Percentiles rank a stretch among this genome's conserved stretches.
Conservation (phyloP, 441 rosid genomes). For the Theobroma grandiflorum region DNA sequence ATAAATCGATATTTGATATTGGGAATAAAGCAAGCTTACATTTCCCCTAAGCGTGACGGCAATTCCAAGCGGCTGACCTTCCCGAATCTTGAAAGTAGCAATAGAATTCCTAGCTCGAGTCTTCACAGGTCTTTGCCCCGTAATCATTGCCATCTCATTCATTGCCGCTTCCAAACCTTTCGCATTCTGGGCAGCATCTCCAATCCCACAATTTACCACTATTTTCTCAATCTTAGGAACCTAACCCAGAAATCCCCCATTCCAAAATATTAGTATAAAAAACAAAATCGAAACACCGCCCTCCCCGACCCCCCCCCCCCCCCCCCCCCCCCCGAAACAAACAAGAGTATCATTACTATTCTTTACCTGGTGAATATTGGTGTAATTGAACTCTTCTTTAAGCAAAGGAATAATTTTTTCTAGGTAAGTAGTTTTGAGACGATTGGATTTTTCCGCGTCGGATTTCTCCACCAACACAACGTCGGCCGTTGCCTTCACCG, state of each 20-base stretch:
- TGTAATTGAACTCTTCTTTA: slow-evolving; percentile 78
- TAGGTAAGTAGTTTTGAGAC: slow-evolving; percentile 76
- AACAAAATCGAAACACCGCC: not conserved
- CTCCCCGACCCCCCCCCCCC: too few species aligned
- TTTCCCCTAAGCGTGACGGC: slow-evolving; percentile 91
- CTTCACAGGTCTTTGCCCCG: slow-evolving; percentile 92
- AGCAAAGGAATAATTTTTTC: slow-evolving; percentile 88
- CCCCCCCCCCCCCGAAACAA: too few species aligned
- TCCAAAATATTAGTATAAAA: not conserved
- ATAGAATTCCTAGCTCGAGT: slow-evolving; percentile 75
- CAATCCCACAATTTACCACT: slow-evolving; percentile 94
- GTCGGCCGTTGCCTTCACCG: slow-evolving; percentile 60
- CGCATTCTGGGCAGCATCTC: slow-evolving; percentile 90
- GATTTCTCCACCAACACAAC: slow-evolving; percentile 81
- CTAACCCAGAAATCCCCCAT: slow-evolving; percentile 38
- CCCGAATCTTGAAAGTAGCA: slow-evolving; percentile 88
- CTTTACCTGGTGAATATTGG: slow-evolving; percentile 78
- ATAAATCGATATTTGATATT: not conserved
- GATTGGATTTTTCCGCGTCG: slow-evolving; percentile 66
- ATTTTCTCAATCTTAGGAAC: slow-evolving; percentile 89
- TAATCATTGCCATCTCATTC: slow-evolving; percentile 78
- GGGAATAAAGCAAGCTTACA: slow-evolving; percentile 48
- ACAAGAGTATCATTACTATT: too few species aligned
- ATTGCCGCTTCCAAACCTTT: slow-evolving; percentile 92
- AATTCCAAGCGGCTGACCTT: slow-evolving; percentile 87